Base-by-base conservation (phyloP, 345 rosid species). In the Aurinia saxatilis region DNA sequence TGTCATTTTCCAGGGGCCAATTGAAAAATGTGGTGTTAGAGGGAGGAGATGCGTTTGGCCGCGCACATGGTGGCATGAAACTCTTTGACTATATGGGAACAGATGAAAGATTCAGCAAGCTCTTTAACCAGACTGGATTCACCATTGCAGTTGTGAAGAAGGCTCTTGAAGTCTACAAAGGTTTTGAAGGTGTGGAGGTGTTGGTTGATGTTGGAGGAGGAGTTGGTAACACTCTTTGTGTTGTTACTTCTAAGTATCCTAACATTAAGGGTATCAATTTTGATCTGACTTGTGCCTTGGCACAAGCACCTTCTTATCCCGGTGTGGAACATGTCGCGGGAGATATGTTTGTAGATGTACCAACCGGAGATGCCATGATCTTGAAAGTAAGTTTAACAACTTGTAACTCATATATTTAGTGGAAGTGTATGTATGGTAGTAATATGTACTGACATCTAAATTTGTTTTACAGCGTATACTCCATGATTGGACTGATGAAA, bases 191-290 rank as follows among this genome's bases (percentile, higher is more conserved):
- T 40, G 70, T 89, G 27, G 29, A 37, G 2, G 67, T 71, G 0
- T 34, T 86, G 3, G 95, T 84, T 1, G 95, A 89, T 56, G 91
- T 86, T 0, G 95, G 91, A 31, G 95, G 95, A 0, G 84, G 95
- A 21, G 79, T 76, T 19, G 91, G 95, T 5, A 71, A 80, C 36
- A 71, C 81, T 0, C 71, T 86, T 6, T 59, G 39, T 54, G 69
- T 78, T 38, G 81, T 87, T 15, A 65, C 81, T 30, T 75, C 84
- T 2, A 80, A 74, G 54, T 74, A 80, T 31, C 86, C 86, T 12
- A 60, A 68, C 0, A 74, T 82, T 2, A 74, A 63, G 8, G 87
- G 75, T 9, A 80, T 84, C 6, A 80, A 86, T 44, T 83, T 73
- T 53, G 85, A 83, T 53, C 35, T 81, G 1, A 2, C 68, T 2